Conservation (phyloP, 1,139 yeast genomes). For the Lodderomyces pseudojiufengensis region DNA sequence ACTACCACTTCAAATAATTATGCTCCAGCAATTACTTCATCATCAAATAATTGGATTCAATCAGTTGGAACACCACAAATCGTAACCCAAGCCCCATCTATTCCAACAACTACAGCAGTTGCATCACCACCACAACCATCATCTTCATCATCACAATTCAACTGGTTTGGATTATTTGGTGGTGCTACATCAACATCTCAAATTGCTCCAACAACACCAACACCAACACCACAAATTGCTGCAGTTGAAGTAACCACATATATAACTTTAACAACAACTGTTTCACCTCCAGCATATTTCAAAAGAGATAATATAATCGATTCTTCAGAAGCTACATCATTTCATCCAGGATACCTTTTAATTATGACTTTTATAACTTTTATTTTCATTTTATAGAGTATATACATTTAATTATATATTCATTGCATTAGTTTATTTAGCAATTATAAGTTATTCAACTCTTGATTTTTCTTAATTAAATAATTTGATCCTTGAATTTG, state of each 20-base stretch:
- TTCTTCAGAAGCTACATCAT: constrained; percentile 2
- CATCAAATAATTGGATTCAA: background rate
- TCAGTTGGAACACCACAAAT: background rate
- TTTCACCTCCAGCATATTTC: constrained; percentile 4
- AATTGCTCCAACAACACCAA: background rate
- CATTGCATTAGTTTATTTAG: constrained; percentile 20
- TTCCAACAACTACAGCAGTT: constrained; percentile 3
- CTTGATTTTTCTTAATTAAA: no score
- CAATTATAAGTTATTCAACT: no score
- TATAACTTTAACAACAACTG: constrained; percentile 12
- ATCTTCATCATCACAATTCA: constrained; percentile 1
- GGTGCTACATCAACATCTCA: background rate
- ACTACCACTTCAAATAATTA: background rate
- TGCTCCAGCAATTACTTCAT: background rate
- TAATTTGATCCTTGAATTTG: no score
- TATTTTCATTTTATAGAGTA: constrained; percentile 2
- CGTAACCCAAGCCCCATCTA: background rate
- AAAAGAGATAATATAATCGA: constrained; percentile 9
- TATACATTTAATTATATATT: constrained; percentile 6
- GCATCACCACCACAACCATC: background rate
- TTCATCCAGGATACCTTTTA: constrained; percentile 5
- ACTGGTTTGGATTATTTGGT: constrained; percentile 6
- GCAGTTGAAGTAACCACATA: constrained; percentile 7
- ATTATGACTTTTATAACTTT: constrained; percentile 6
- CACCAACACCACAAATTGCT: constrained; percentile 1